Evolutionary conservation across 768 basidiomycete genomes (phyloP).

Genomic region (Neoboletus magnificus): DNA sequence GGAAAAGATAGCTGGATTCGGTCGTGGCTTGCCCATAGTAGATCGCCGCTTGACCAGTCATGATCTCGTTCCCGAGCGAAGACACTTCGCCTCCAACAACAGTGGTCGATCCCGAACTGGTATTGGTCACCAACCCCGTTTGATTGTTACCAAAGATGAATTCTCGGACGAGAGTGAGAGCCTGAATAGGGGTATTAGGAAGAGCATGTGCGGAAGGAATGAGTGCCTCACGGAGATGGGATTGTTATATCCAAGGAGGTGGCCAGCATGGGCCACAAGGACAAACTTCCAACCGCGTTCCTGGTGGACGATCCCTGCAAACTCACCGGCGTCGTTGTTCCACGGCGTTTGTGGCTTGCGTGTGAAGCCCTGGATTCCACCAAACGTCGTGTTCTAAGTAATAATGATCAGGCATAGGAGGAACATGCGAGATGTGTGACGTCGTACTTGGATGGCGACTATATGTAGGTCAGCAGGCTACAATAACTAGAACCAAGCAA

Average conservation of each 20-base stretch:
- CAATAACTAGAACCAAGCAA: neutral
- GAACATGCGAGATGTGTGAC: neutral
- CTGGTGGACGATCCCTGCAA: constrained; percentile 68
- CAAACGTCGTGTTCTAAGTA: constrained; percentile 72
- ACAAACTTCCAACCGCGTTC: constrained; percentile 60
- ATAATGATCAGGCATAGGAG: neutral
- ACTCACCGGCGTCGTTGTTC: constrained; percentile 52
- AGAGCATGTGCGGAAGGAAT: neutral
- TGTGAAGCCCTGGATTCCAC: constrained; percentile 72
- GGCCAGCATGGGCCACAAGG: constrained; percentile 38
- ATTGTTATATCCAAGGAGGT: constrained; percentile 32
- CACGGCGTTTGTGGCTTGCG: constrained; percentile 65
- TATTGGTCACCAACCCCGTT: constrained; percentile 51
- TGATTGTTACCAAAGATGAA: constrained; percentile 45
- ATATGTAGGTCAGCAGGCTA: constrained; percentile 6
- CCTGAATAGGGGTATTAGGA: constrained; percentile 35
- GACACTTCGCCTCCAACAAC: constrained; percentile 51
- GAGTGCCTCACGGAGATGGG: constrained; percentile 42
- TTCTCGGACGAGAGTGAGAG: constrained; percentile 42
- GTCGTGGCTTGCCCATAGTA: constrained; percentile 48
- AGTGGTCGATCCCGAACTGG: constrained; percentile 18
- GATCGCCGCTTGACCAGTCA: constrained; percentile 55
- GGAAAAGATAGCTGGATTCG: constrained; percentile 51
- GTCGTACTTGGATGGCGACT: constrained; percentile 54
- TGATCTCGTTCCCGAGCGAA: constrained; percentile 43